Evolutionary conservation across 192 early-diverging fungal genomes (phyloP), one percentile per base, ranked within the genome.

Genomic region (Helicostylum pulchrum): DNA sequence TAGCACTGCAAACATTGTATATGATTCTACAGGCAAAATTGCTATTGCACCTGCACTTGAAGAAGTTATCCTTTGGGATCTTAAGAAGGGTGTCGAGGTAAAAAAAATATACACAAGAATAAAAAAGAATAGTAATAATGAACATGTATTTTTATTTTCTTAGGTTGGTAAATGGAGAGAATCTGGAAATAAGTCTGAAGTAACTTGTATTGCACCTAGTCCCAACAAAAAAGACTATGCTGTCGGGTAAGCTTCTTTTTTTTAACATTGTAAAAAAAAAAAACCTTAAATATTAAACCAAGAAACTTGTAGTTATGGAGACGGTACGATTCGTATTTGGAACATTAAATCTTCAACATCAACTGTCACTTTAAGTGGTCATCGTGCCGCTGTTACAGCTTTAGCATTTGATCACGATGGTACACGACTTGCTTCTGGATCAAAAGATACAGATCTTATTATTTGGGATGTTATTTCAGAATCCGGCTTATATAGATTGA

Each of bases 381-480:
- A 99, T 80, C 84, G 88, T 32, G 85, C 90, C 2, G 86, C 91
- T 2, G 89, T 99, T 2, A 86, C 94, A 39, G 84, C 92, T 9
- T 74, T 99, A 19, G 74, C 84, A 15, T 99, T 92, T 68, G 94
- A 97, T 52, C 68, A 76, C 14, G 76, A 79, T 44, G 95, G 94
- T 20, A 85, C 90, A 15, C 79, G 88, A 11, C 83, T 99, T 20
- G 95, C 88, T 0, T 97, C 95, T 4, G 96, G 95, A 17, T 90
- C 94, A 17, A 85, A 74, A 57, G 96, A 99, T 67, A 99, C 95
- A 5, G 94, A 99, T 74, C 64, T 99, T 31, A 90, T 99, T 66
- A 66, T 99, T 23, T 99, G 96, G 96, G 95, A 99, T 67, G 81
- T 96, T 6, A 85, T 97, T 26, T 89, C 89, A 23, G 96, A 97